phyloP scores from a whole-genome alignment of 2,329 filamentous ascomycete genomes.

The Colletotrichum sidae region DNA sequence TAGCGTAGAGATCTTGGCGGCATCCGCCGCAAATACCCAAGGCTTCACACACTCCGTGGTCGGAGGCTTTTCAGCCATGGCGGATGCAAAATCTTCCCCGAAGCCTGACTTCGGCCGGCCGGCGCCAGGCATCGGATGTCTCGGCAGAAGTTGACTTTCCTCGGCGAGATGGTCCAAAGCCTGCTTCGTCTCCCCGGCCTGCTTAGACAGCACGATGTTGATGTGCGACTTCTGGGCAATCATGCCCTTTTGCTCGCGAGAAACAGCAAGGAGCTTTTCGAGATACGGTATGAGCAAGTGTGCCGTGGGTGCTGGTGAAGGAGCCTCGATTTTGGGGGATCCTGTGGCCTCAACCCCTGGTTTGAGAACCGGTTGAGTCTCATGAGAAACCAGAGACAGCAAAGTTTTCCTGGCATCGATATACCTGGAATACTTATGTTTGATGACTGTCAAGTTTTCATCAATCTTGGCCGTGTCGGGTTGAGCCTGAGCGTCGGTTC shows the following conservation, averaged over 20 bases:
- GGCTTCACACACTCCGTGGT: conserved; percentile 60
- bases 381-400: conserved; percentile 53
- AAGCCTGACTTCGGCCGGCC: conserved; percentile 53
- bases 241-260: conserved; percentile 66
- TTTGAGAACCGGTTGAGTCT: conserved; percentile 43
- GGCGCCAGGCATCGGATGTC: conserved; percentile 57
- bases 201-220: conserved; percentile 60
- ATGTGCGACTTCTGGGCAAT: conserved; percentile 71
- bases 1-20: conserved; percentile 68
- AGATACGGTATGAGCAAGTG: conserved; percentile 69
- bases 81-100: conserved; percentile 54
- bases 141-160: conserved; percentile 71
- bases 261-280: conserved; percentile 62
- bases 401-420: conserved; percentile 61
- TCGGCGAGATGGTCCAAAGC: conserved; percentile 66
- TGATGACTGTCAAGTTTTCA: conserved; percentile 59
- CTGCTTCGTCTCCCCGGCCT: conserved; percentile 63
- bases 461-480: conserved; percentile 47
- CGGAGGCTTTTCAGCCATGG: conserved; percentile 51
- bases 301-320: conserved; percentile 42
- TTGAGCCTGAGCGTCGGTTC: conserved; percentile 39
- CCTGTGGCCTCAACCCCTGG: conserved; percentile 17
- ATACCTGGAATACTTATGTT: conserved; percentile 66
- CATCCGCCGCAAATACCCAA: conserved; percentile 71
- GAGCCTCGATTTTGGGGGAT: conserved; percentile 32